Conservation (phyloP, 257 asterid genomes). For the Gentiana dahurica region DNA sequence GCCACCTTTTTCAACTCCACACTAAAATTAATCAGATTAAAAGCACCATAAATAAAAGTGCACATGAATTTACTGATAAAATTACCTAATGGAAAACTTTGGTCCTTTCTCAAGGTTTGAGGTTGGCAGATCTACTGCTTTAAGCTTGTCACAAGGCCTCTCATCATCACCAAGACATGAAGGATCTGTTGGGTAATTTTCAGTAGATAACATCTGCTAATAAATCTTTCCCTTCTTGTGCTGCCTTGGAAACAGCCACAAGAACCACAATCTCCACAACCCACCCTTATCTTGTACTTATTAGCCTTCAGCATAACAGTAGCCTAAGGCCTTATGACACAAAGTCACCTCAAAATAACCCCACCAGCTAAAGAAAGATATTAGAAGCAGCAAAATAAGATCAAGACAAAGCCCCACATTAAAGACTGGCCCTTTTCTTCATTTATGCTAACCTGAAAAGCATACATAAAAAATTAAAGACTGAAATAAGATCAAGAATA, state of each 20-base stretch:
- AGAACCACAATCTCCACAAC: conserved; percentile 34
- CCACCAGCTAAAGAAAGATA: conserved; percentile 9
- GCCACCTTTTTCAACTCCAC: background rate
- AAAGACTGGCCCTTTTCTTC: conserved; percentile 23
- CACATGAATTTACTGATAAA: background rate
- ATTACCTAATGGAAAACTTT: conserved; percentile 81
- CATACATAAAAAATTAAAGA: background rate
- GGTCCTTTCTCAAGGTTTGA: conserved; percentile 51
- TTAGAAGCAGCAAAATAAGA: conserved; percentile 1
- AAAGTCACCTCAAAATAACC: conserved; percentile 24
- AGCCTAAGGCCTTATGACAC: conserved; percentile 28
- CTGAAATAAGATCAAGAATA: conserved; percentile 21
- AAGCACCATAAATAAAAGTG: conserved; percentile 9
- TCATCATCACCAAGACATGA: conserved; percentile 39
- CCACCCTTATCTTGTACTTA: conserved; percentile 27
- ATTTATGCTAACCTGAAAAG: conserved; percentile 14
- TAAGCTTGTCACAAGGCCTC: conserved; percentile 32
- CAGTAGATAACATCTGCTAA: conserved; percentile 97
- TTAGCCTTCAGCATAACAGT: conserved; percentile 61
- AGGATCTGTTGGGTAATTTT: conserved; percentile 83
- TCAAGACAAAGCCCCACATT: conserved; percentile 36
- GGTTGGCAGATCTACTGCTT: conserved; percentile 54
- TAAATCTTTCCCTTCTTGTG: conserved; percentile 55
- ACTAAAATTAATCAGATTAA: conserved; percentile 4
- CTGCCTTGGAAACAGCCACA: conserved; percentile 82